Base-by-base conservation (phyloP, 306 rosid species). In the Corylus avellana region DNA sequence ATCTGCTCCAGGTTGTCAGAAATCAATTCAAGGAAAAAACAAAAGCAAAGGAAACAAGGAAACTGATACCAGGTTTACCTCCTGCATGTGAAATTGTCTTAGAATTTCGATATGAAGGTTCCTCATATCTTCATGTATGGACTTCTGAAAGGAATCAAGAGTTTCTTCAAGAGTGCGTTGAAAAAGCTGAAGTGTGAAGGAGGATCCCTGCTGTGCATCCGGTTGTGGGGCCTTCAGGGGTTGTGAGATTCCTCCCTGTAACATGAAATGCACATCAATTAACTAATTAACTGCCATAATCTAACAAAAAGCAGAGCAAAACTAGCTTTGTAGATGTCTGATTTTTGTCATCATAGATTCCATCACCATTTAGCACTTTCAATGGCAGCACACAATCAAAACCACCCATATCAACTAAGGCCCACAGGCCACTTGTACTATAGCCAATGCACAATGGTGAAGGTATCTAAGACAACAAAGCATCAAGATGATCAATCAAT, bases 101-200 rank as follows among this genome's bases (percentile, higher is more conserved):
- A 96, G 82, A 81, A 89, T 81, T 89, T 96, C 99, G 75, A 96
- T 86, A 84, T 96, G 99, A 87, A 96, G 98, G 87, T 96, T 96
- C 86, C 96, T 89, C 90, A 86, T 87, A 80, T 93, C 98, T 84
- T 88, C 93, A 8, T 93, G 97, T 78, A 93, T 90, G 71, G 98
- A 93, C 87, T 89, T 96, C 90, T 90, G 93, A 86, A 91, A 86
- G 56, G 96, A 90, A 75, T 89, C 96, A 1, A 90, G 91, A 48
- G 97, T 91, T 87, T 96, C 98, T 58, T 91, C 96, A 61, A 96
- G 79, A 48, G 98, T 93, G 59, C 96, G 93, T 70, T 93, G 98
- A 80, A 96, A 96, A 82, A 96, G 95, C 86, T 93, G 97, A 37
- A 90, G 97, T 7, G 98, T 93, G 73, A 96, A 96, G 22, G 97